Evolutionary conservation across 495 filamentous ascomycete genomes (phyloP).

Genomic region (Arthonia radiata): DNA sequence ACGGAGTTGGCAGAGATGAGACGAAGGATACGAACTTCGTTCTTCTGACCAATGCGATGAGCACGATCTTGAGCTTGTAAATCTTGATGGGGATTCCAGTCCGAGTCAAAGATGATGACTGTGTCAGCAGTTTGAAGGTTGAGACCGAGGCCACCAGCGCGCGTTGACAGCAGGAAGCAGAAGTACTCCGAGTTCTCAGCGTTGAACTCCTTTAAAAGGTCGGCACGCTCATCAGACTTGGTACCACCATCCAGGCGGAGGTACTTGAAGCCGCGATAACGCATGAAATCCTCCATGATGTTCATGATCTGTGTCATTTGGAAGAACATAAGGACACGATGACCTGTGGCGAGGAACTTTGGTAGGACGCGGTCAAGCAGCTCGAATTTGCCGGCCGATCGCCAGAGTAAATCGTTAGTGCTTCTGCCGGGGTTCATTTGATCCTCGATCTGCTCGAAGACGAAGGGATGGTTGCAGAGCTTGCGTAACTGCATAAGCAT

Average conservation of each 20-base stretch:
- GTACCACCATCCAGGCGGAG: slow-evolving; percentile 87
- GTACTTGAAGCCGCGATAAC: slow-evolving; percentile 56
- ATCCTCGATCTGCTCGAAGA: slow-evolving; percentile 91
- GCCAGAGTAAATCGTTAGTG: slow-evolving; percentile 85
- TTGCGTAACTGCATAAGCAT: slow-evolving; percentile 99
- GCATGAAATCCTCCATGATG: slow-evolving; percentile 97
- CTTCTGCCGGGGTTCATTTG: slow-evolving; percentile 78
- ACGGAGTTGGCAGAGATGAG: slow-evolving; percentile 92
- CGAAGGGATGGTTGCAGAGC: slow-evolving; percentile 97
- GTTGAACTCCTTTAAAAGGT: slow-evolving; percentile 73
- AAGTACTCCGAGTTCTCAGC: slow-evolving; percentile 75
- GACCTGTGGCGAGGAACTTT: slow-evolving; percentile 69
- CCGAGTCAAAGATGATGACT: slow-evolving; percentile 97
- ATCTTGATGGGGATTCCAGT: slow-evolving; percentile 99
- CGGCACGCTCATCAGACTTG: slow-evolving; percentile 90
- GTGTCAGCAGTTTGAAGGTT: slow-evolving; percentile 96
- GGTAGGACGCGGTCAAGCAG: slow-evolving; percentile 76
- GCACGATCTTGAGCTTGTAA: slow-evolving; percentile 97
- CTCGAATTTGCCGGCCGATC: slow-evolving; percentile 93
- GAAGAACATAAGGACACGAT: slow-evolving; percentile 98
- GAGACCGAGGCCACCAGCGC: slow-evolving; percentile 89
- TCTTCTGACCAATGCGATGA: slow-evolving; percentile 99
- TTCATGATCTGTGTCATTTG: slow-evolving; percentile 99
- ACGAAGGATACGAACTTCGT: slow-evolving; percentile 87
- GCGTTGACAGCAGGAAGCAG: slow-evolving; percentile 94